Base-by-base conservation (phyloP, 352 stramenopile species). In the Phytophthora idaei region DNA sequence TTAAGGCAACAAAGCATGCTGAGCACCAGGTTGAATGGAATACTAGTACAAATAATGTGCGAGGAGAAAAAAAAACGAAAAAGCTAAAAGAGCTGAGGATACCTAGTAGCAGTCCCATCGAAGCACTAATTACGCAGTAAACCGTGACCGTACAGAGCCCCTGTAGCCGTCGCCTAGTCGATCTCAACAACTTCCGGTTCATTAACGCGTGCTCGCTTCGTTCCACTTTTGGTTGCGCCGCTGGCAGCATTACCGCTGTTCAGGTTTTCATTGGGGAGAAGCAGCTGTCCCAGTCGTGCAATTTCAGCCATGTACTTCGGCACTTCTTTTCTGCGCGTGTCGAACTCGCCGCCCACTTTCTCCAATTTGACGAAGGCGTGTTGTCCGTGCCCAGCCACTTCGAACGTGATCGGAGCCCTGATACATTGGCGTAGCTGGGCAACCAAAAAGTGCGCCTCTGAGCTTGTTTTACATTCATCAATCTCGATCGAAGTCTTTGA, bases 341-440 rank as follows among this genome's bases (percentile, higher is more conserved):
- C 54, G 45, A 69, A 64, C 17, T 64, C 28, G 5, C 62, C 62
- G 21, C 62, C 62, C 37, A 42, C 57, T 44, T 69, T 69, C 39
- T 15, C 4, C n/a, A 64, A 44, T 47, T 55, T 45, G 28, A 70
- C 55, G 10, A 49, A 29, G 6, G 46, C 37, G 0, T 48, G 25
- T 28, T 17, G 27, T 11, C 54, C 62, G n/a, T 41, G 39, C 1
- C 50, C 27, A 4, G 17, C 41, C n/a, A 44, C 36, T 37, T 31
- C 60, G 14, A 70, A 56, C 15, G 49, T 49, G 12, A 70, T 25
- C 11, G 37, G 48, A n/a, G 54, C 62, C 12, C 39, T 57, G 25
- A 64, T 64, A 17, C 52, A 60, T 15, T 56, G 15, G 5, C n/a
- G 25, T 8, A 70, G 27, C 29, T 47, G 7, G 7, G 37, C 47